phyloP scores from a whole-genome alignment of 208 protist species.

The Wallacemonas sp. region DNA sequence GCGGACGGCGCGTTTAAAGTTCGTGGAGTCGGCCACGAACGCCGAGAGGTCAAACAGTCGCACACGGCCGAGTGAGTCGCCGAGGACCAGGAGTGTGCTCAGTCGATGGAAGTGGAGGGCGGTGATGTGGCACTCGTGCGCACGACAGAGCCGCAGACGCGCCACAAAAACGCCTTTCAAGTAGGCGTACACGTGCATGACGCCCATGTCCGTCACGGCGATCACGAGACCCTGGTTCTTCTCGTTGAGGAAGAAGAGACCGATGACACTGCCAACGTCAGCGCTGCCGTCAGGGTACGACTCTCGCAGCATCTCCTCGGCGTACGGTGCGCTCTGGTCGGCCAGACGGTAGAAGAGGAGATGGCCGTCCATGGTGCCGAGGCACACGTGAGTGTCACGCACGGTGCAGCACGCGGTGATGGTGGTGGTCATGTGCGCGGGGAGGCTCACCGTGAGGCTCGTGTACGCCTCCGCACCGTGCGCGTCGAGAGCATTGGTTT shows the following conservation, averaged over 20 bases:
- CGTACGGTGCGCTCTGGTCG: slow-evolving; percentile 47
- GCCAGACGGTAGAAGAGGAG: slow-evolving; percentile 80
- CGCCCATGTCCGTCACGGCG: slow-evolving; percentile 60
- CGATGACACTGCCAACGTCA: slow-evolving; percentile 58
- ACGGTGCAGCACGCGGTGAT: slow-evolving; percentile 85
- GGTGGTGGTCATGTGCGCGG: slow-evolving; percentile 27
- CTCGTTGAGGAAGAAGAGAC: slow-evolving; percentile 69
- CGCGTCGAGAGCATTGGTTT: slow-evolving; percentile 30
- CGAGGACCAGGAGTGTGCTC: slow-evolving; percentile 19
- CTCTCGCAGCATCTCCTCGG: slow-evolving; percentile 48
- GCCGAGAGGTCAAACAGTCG: slow-evolving; percentile 40
- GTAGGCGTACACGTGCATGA: slow-evolving; percentile 76
- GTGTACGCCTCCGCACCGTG: slow-evolving; percentile 66
- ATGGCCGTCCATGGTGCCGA: slow-evolving; percentile 68
- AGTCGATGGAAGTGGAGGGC: neutral
- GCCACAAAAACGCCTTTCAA: slow-evolving; percentile 35
- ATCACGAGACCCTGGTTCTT: slow-evolving; percentile 73
- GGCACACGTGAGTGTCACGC: slow-evolving; percentile 74
- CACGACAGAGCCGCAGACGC: slow-evolving; percentile 33
- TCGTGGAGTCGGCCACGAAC: slow-evolving; percentile 19
- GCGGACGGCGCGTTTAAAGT: slow-evolving; percentile 19
- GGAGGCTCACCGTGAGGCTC: slow-evolving; percentile 51
- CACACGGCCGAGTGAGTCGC: slow-evolving; percentile 52
- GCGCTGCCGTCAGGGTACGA: slow-evolving; percentile 17
- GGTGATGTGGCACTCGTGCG: slow-evolving; percentile 42